Percentiles rank a stretch among this genome's conserved stretches.
These are phyloP conservation scores for Fonsecaea erecta DNA, from an alignment of 2,329 filamentous ascomycete species.

Conservation along the genomic window DNA sequence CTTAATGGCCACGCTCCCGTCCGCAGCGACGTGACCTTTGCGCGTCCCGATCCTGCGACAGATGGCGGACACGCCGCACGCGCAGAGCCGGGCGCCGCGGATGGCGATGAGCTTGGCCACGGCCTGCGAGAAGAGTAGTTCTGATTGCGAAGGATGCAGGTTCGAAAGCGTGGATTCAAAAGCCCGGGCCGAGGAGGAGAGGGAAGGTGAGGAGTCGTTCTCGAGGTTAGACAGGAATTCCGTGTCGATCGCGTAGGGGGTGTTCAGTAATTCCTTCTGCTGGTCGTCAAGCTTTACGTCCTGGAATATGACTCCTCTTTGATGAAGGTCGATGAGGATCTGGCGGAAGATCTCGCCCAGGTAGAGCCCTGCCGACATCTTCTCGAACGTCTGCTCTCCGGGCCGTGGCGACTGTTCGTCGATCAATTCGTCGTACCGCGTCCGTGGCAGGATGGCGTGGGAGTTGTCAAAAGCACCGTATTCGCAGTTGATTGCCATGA, in stretches of 20 bases:
- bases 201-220: conserved; percentile 23
- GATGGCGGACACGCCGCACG: conserved; percentile 93
- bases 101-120: conserved; percentile 93
- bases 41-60: conserved; percentile 92
- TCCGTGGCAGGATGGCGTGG: conserved; percentile 81
- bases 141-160: conserved; percentile 7
- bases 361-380: conserved; percentile 95
- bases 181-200: neutral
- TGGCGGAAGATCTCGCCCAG: conserved; percentile 92
- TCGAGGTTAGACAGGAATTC: conserved; percentile 52
- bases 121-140: conserved; percentile 63
- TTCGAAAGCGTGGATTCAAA: neutral
- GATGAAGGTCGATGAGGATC: conserved; percentile 80
- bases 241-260: conserved; percentile 86
- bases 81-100: conserved; percentile 86
- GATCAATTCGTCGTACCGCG: conserved; percentile 81
- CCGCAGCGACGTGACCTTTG: conserved; percentile 89
- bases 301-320: conserved; percentile 78
- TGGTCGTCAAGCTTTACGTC: conserved; percentile 72
- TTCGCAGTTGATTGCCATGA: conserved; percentile 92
- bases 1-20: conserved; percentile 49
- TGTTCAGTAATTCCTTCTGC: conserved; percentile 64
- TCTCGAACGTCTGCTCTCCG: conserved; percentile 93
- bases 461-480: conserved; percentile 95
- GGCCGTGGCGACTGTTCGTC: conserved; percentile 90